Evolutionary conservation across 192 early-diverging fungal genomes (phyloP).

Genomic region (Rhizophagus prolifer): DNA sequence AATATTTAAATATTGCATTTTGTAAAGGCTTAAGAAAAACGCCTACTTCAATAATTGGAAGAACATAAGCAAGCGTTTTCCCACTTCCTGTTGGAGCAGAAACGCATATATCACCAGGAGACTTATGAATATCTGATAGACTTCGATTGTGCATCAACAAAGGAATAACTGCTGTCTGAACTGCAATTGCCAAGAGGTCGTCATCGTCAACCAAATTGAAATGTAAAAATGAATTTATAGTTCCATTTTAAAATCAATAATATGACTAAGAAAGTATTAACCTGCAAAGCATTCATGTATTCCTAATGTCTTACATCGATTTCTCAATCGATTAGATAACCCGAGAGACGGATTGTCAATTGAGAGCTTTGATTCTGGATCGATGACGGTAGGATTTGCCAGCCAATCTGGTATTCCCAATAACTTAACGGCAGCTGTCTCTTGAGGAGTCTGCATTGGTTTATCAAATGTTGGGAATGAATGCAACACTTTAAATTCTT

Average conservation of each 20-base stretch:
- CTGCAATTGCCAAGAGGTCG: slow-evolving; percentile 30
- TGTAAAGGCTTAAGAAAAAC: neutral
- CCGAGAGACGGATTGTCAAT: slow-evolving; percentile 52
- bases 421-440: slow-evolving; percentile 44
- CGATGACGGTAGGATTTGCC: slow-evolving; percentile 71
- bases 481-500: slow-evolving; percentile 28
- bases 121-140: slow-evolving; percentile 66
- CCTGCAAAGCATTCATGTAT: slow-evolving; percentile 78
- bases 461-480: slow-evolving; percentile 47
- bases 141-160: slow-evolving; percentile 67
- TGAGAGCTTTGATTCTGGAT: slow-evolving; percentile 53
- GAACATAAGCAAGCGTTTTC: slow-evolving; percentile 93
- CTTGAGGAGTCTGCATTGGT: slow-evolving; percentile 39
- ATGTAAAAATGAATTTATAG: neutral
- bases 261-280: slow-evolving; percentile 1
- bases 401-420: slow-evolving; percentile 92
- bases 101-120: slow-evolving; percentile 87
- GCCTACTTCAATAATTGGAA: slow-evolving; percentile 82
- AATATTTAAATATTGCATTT: neutral
- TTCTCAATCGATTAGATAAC: slow-evolving; percentile 63
- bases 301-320: slow-evolving; percentile 61
- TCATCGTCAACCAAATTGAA: neutral
- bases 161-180: slow-evolving; percentile 86
- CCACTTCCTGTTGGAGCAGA: slow-evolving; percentile 95
- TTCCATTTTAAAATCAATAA: neutral